A percentile compares a stretch with the other conserved stretches of the same genome.
Evolutionary conservation across 192 early-diverging fungal genomes (phyloP).

Genomic region (Dissophora globulifera): DNA sequence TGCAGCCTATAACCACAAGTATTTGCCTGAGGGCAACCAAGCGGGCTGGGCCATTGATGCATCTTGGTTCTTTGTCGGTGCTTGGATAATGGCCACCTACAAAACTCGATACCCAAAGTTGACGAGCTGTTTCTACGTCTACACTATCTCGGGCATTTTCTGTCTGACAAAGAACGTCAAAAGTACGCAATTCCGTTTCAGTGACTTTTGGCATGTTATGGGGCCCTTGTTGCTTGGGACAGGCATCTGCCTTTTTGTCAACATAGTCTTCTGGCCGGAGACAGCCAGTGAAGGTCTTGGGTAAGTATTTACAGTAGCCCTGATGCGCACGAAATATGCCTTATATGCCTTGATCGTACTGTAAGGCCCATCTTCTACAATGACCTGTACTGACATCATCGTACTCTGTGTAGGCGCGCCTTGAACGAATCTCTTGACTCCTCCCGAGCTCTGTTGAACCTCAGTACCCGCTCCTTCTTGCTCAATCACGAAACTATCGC

Average conservation of each 20-base stretch:
- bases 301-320: conserved; percentile 20
- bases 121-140: conserved; percentile 55
- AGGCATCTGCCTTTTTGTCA: conserved; percentile 54
- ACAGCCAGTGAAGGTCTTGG: conserved; percentile 63
- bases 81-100: conserved; percentile 51
- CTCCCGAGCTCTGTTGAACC: conserved; percentile 30
- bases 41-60: conserved; percentile 43
- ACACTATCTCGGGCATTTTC: conserved; percentile 60
- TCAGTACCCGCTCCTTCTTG: conserved; percentile 42
- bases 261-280: conserved; percentile 59
- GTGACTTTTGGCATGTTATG: conserved; percentile 37
- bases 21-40: conserved; percentile 26
- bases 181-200: conserved; percentile 14
- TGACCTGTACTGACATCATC: too few relatives aligned
- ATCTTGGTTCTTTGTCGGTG: conserved; percentile 56
- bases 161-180: conserved; percentile 33
- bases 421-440: conserved; percentile 47
- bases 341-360: too few relatives aligned
- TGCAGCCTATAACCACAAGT: conserved; percentile 40
- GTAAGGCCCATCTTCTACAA: too few relatives aligned
- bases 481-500: conserved; percentile 53
- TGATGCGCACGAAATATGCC: too few relatives aligned
- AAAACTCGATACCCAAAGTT: conserved; percentile 59
- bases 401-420: conserved; percentile 26
- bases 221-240: conserved; percentile 56